phyloP scores from a whole-genome alignment of 768 basidiomycete genomes.

The Podaxis sp. region DNA sequence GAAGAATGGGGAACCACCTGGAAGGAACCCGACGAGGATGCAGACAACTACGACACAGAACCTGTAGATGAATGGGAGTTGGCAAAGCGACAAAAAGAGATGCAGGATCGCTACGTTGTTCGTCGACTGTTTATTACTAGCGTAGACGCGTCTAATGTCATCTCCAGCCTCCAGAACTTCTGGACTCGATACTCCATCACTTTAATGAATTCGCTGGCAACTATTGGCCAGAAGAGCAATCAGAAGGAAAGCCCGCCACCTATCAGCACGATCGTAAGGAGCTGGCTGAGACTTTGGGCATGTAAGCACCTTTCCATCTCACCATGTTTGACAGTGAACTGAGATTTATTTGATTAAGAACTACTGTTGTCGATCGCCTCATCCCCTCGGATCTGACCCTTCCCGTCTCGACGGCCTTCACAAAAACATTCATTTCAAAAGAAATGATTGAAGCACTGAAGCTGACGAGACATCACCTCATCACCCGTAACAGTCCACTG shows the following conservation, averaged over 20 bases:
- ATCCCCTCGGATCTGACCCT: slow-evolving; percentile 52
- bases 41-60: slow-evolving; percentile 22
- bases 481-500: slow-evolving; percentile 62
- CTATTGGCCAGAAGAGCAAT: slow-evolving; percentile 44
- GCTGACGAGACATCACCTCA: slow-evolving; percentile 56
- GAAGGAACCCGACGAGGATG: slow-evolving; percentile 26
- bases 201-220: slow-evolving; percentile 51
- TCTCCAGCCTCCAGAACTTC: slow-evolving; percentile 64
- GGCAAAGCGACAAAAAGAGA: slow-evolving; percentile 56
- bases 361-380: slow-evolving; percentile 37
- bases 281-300: slow-evolving; percentile 36
- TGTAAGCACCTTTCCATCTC: slow-evolving; percentile 47
- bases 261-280: slow-evolving; percentile 7
- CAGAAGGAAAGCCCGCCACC: not conserved
- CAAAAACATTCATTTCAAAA: slow-evolving; percentile 56
- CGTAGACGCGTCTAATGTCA: slow-evolving; percentile 20
- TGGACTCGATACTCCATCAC: slow-evolving; percentile 53
- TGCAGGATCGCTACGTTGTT: slow-evolving; percentile 64
- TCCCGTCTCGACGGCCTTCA: slow-evolving; percentile 47
- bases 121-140: slow-evolving; percentile 29
- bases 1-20: slow-evolving; percentile 44
- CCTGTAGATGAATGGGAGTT: slow-evolving; percentile 65
- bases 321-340: not conserved
- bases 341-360: slow-evolving; percentile 27
- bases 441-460: slow-evolving; percentile 60